These are phyloP conservation scores for Drechslerella coelobrocha DNA, from an alignment of 2,329 filamentous ascomycete species.

Conservation along the genomic window DNA sequence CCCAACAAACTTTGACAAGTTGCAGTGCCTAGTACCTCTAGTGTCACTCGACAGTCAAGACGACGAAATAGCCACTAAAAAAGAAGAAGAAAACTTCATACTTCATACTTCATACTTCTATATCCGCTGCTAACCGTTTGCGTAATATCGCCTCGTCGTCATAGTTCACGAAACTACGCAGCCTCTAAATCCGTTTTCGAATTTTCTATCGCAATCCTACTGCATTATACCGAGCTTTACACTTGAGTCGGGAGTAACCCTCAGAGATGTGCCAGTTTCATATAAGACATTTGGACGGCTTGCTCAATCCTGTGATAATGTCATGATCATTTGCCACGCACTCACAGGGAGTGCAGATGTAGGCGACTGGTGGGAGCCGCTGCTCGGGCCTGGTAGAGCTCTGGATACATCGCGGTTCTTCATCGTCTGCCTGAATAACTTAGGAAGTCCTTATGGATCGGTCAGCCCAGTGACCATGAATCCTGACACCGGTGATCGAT, in stretches of 20 bases:
- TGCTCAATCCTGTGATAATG: conserved; percentile 68
- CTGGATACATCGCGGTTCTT: conserved; percentile 86
- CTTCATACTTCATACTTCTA: neutral
- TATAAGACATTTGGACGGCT: conserved; percentile 72
- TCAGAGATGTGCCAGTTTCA: conserved; percentile 76
- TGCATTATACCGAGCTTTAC: conserved; percentile 87
- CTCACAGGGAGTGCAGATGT: conserved; percentile 86
- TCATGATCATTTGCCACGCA: conserved; percentile 81
- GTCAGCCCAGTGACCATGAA: conserved; percentile 79
- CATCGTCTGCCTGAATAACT: conserved; percentile 82
- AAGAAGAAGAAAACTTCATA: too few relatives aligned
- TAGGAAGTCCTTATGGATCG: conserved; percentile 84
- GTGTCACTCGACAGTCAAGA: too few relatives aligned
- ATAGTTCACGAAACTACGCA: conserved; percentile 63
- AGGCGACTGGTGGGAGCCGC: conserved; percentile 84
- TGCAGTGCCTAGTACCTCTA: too few relatives aligned
- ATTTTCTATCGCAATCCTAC: conserved; percentile 84
- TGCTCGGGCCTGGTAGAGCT: conserved; percentile 76
- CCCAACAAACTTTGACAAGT: too few relatives aligned
- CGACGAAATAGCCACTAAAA: too few relatives aligned
- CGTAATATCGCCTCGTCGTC: too few relatives aligned
- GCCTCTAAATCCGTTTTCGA: conserved; percentile 88
- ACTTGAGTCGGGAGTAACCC: conserved; percentile 85
- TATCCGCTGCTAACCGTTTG: neutral
- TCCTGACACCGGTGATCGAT: conserved; percentile 82